These are phyloP conservation scores for Solanum commersonii DNA, from an alignment of 257 asterid genomes.

Conservation along the genomic window DNA sequence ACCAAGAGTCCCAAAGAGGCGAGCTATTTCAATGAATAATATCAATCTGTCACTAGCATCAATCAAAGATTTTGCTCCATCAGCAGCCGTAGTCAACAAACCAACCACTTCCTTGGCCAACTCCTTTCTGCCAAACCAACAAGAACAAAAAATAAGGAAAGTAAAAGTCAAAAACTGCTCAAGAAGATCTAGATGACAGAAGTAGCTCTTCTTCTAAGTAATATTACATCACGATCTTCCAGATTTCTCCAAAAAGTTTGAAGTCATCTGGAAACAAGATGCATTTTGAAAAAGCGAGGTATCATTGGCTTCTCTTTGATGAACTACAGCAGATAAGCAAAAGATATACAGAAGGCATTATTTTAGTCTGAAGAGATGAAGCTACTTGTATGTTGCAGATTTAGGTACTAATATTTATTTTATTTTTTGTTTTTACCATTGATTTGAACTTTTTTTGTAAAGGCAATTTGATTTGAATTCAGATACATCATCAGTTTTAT, in stretches of 20 bases:
- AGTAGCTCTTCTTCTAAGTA: background rate
- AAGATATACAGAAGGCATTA: background rate
- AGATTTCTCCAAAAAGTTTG: background rate
- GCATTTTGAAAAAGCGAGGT: background rate
- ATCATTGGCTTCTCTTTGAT: background rate
- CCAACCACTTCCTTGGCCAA: conserved; percentile 93
- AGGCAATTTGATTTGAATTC: background rate
- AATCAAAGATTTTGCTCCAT: conserved; percentile 91
- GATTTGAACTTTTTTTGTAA: background rate
- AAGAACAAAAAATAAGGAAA: background rate
- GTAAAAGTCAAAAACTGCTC: background rate
- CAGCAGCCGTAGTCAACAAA: conserved; percentile 89
- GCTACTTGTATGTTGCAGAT: background rate
- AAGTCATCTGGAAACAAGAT: background rate
- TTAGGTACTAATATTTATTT: background rate
- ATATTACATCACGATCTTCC: background rate
- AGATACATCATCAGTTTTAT: background rate
- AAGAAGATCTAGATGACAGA: background rate
- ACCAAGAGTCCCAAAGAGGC: conserved; percentile 91
- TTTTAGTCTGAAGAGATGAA: background rate
- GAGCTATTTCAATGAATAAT: conserved; percentile 81
- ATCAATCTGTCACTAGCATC: conserved; percentile 95
- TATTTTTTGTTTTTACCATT: background rate
- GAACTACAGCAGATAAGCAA: background rate
- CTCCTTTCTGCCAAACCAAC: conserved; percentile 51